Evolutionary conservation across 169 alveolate genomes (phyloP).

Genomic region (Amoebophrya sp.): DNA sequence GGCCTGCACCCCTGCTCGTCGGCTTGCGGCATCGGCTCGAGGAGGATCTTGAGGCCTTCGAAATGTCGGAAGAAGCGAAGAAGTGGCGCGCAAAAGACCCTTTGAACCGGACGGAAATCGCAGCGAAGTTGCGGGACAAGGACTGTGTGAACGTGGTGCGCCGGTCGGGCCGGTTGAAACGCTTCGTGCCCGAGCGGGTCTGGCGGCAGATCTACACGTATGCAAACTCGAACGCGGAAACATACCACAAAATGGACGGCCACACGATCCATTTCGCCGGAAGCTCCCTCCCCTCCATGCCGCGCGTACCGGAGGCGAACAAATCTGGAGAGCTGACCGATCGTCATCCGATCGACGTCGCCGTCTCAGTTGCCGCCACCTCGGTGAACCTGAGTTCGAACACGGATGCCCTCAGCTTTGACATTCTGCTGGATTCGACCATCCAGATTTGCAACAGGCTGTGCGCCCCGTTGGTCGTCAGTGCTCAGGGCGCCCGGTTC

Average conservation of each 20-base stretch:
- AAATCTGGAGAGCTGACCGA: not conserved
- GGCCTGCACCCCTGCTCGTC: too few species aligned
- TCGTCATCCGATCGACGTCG: not conserved
- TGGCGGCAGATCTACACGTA: not conserved
- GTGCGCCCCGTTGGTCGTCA: not conserved
- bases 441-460: conserved; percentile 6
- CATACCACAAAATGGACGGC: not conserved
- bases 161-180: not conserved
- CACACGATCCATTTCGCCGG: not conserved
- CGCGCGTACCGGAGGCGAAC: not conserved
- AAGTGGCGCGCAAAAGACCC: too few species aligned
- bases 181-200: not conserved
- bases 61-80: too few species aligned
- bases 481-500: not conserved
- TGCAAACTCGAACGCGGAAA: not conserved
- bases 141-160: not conserved
- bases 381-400: not conserved
- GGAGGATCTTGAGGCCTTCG: too few species aligned
- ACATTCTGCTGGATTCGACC: not conserved
- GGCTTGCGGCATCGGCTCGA: too few species aligned
- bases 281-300: too few species aligned
- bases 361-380: not conserved
- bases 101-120: too few species aligned
- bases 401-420: not conserved
- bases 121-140: not conserved